Evolutionary conservation across 768 basidiomycete genomes (phyloP), one percentile per base, ranked within the genome.

Genomic region (Phlegmacium glaucopus): DNA sequence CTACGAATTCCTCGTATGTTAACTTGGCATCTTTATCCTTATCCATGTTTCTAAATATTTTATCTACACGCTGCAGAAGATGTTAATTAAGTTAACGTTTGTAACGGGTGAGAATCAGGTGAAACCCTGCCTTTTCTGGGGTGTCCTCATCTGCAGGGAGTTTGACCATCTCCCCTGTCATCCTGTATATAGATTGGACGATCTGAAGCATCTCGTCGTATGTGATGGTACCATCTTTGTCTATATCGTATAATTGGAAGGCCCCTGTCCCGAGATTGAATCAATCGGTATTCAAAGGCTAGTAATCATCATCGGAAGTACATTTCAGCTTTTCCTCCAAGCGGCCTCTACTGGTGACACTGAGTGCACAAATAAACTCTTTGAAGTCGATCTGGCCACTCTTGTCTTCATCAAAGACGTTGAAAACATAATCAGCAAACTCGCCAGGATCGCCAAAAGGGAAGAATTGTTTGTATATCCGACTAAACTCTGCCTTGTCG

Each of bases 391-490:
- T 99, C 22, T 89, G 92, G 47, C 91, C 92, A 69, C 90, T 94
- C 78, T 87, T 85, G 75, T 95, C 91, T 61, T 86, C 84, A 64
- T 95, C 92, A 64, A 94, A 94, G 49, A 97, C 94, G 61, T 96
- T 94, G 78, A 99, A 99, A 61, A 99, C 95, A 59, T 95, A 94
- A 68, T 97, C 90, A 32, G 96, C 94, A 62, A 99, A 99, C 65
- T 95, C 89, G 49, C 75, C 83, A 7, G 96, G 95, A 67, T 99
- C 95, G 52, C 96, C 96, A 61, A 99, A 99, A 18, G 96, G 96
- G 77, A 99, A 99, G 87, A 99, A 99, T 68, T 98, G 96, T 65
- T 94, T 93, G 80, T 98, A 99, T 76, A 99, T 99, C 67, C 87
- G 85, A 61, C 87, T 79, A 72, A 99, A 99, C 66, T 94, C 94